Percentiles rank a stretch among this genome's conserved stretches.
phyloP scores from a whole-genome alignment of 192 early-diverging fungal species.

The Entophlyctis luteolus region DNA sequence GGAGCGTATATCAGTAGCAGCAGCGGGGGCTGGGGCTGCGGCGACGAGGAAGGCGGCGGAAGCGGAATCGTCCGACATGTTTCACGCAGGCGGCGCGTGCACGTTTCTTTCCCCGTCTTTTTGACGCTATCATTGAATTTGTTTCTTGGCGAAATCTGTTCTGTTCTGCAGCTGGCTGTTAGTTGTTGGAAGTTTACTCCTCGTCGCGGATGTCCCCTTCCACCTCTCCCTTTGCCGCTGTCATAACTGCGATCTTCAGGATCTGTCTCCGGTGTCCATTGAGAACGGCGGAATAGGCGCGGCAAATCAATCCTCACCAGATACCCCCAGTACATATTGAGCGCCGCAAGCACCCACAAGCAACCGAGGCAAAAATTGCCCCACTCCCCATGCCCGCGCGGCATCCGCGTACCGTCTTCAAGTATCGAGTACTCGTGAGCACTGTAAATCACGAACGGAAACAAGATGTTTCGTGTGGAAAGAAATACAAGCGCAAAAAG shows the following conservation, averaged over 20 bases:
- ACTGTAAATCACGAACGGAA: slow-evolving; percentile 28
- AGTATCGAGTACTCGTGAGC: slow-evolving; percentile 13
- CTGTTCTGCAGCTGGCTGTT: no score
- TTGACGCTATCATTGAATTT: no score
- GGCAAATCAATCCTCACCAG: slow-evolving; percentile 5
- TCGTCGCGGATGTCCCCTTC: slow-evolving; percentile 47
- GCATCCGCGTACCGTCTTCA: slow-evolving; percentile 28
- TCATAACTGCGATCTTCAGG: slow-evolving; percentile 42
- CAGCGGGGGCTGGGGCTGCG: no score
- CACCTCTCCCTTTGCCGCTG: slow-evolving; percentile 37
- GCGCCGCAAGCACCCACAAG: slow-evolving; percentile 22
- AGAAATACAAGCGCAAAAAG: slow-evolving; percentile 32
- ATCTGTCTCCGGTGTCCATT: slow-evolving; percentile 28
- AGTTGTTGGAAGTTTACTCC: no score
- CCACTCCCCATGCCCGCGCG: slow-evolving; percentile 10
- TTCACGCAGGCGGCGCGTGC: no score
- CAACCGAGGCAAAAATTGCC: slow-evolving; percentile 25
- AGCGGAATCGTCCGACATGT: no score
- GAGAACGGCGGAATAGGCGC: neutral
- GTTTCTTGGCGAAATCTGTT: no score
- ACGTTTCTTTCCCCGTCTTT: no score
- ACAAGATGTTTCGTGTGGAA: slow-evolving; percentile 24
- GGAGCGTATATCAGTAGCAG: no score
- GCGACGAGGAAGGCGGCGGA: no score
- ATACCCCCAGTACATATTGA: slow-evolving; percentile 29